Conservation (phyloP, 2,329 filamentous ascomycete genomes). For the Huntiella moniliformis region DNA sequence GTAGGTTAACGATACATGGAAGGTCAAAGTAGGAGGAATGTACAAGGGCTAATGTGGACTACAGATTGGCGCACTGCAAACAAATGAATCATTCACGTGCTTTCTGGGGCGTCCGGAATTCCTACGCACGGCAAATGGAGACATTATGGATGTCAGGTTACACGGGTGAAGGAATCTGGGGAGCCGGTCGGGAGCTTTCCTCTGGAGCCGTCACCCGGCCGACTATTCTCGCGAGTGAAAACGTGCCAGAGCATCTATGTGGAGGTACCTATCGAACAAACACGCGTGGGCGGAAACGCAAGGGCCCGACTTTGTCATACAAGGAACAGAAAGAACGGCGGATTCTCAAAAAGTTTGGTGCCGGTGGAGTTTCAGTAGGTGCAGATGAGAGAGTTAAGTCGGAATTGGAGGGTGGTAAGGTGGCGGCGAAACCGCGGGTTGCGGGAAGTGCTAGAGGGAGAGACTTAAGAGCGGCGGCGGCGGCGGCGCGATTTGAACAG, state of each 20-base stretch:
- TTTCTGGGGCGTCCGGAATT: conserved; percentile 66
- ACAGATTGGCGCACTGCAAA: conserved; percentile 60
- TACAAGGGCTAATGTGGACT: too few relatives aligned
- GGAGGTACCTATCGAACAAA: conserved; percentile 57
- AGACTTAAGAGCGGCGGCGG: conserved; percentile 59
- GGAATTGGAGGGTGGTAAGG: conserved; percentile 45
- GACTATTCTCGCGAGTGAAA: conserved; percentile 32
- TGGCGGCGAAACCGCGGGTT: conserved; percentile 49
- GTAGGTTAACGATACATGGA: conserved; percentile 16
- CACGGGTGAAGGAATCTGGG: conserved; percentile 71
- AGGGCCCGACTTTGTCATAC: conserved; percentile 36
- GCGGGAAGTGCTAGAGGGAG: conserved; percentile 56
- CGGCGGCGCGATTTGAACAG: conserved; percentile 47
- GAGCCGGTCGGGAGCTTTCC: conserved; percentile 43
- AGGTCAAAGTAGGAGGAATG: conserved; percentile 23
- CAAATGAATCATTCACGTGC: conserved; percentile 76
- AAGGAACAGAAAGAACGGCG: conserved; percentile 54
- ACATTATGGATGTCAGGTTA: conserved; percentile 51
- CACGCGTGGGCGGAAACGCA: conserved; percentile 31
- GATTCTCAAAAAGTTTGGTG: conserved; percentile 60
- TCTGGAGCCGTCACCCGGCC: conserved; percentile 41
- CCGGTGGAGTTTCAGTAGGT: conserved; percentile 48
- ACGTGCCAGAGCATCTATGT: conserved; percentile 53
- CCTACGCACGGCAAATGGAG: conserved; percentile 53
- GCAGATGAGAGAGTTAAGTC: conserved; percentile 47